Conservation (phyloP, 208 protist genomes). For the Leishmania amazonensis region DNA sequence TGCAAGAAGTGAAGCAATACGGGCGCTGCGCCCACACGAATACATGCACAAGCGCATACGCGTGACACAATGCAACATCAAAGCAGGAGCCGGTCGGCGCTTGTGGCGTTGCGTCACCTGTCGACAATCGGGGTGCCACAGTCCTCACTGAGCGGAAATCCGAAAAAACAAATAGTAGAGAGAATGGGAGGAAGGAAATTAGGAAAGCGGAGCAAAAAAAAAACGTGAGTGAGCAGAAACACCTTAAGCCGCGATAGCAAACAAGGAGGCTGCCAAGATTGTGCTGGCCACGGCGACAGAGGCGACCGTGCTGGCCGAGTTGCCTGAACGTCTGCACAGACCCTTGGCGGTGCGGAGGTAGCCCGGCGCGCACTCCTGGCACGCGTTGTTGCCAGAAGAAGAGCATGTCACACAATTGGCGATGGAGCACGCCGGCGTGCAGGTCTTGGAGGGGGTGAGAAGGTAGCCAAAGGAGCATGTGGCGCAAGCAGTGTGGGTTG, state of each 20-base stretch:
- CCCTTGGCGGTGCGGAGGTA: constrained; percentile 1
- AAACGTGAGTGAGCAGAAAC: background rate
- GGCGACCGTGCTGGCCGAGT: background rate
- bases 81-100: background rate
- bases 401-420: constrained; percentile 6
- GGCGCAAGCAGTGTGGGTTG: background rate
- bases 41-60: background rate
- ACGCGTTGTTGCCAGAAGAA: background rate
- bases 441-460: background rate
- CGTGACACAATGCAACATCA: background rate
- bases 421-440: background rate
- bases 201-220: background rate
- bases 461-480: background rate
- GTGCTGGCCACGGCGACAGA: background rate
- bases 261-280: background rate
- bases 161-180: background rate
- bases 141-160: background rate
- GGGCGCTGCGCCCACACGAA: background rate
- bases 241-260: background rate
- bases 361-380: background rate
- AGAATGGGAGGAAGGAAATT: background rate
- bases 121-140: too few species aligned
- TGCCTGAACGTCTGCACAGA: background rate
- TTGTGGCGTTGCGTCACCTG: too few species aligned
- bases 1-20: background rate